Conservation (phyloP, 495 filamentous ascomycete species). For the Xeromyces bisporus region DNA sequence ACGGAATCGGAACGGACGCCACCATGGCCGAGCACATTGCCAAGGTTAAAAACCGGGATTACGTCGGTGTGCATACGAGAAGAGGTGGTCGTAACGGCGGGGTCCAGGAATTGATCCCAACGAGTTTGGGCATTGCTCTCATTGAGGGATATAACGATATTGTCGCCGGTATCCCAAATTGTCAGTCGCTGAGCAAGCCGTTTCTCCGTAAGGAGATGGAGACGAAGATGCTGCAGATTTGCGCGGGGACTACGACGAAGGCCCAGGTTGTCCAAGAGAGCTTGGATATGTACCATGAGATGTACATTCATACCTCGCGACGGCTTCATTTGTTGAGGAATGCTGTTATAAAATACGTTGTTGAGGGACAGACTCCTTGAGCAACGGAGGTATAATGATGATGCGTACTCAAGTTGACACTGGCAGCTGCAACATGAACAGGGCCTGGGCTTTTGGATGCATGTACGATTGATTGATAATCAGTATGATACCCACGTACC, state of each 20-base stretch:
- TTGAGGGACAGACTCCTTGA: too few relatives aligned
- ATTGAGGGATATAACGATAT: conserved; percentile 89
- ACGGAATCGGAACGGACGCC: conserved; percentile 94
- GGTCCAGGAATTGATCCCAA: conserved; percentile 78
- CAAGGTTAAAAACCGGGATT: conserved; percentile 79
- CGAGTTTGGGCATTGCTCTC: conserved; percentile 72
- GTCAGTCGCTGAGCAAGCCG: conserved; percentile 86
- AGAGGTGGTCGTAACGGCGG: conserved; percentile 35
- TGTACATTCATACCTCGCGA: conserved; percentile 60
- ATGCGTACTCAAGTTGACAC: too few relatives aligned
- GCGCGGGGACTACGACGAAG: conserved; percentile 63
- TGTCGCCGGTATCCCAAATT: conserved; percentile 42
- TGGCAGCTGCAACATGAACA: too few relatives aligned
- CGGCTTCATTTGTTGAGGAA: conserved; percentile 59
- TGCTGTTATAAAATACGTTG: conserved; percentile 33
- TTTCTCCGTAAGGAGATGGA: conserved; percentile 98
- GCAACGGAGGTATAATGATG: too few relatives aligned
- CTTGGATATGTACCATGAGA: conserved; percentile 65
- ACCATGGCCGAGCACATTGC: conserved; percentile 98
- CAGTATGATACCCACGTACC: too few relatives aligned
- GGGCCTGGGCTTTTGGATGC: too few relatives aligned
- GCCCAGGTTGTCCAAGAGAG: conserved; percentile 62
- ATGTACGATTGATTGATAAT: too few relatives aligned
- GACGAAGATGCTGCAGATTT: conserved; percentile 82
- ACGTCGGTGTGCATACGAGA: conserved; percentile 51